Evolutionary conservation across 257 asterid species (phyloP), one percentile per base, ranked within the genome.

Genomic region (Nicotiana undulata): DNA sequence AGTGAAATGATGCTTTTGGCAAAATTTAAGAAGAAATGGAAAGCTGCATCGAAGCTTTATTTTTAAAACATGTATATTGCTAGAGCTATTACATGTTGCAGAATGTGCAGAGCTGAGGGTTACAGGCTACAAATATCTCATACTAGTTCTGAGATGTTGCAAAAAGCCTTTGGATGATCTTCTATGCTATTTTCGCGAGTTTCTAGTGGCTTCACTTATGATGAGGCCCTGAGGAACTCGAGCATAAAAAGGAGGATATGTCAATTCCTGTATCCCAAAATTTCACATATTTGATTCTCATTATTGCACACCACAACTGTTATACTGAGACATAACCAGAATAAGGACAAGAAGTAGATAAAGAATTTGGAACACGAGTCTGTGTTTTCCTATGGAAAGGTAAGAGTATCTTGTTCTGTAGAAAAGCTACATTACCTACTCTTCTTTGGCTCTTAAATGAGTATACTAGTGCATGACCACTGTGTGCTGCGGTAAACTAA

Each of bases 31-130:
- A 68, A 68, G 40, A 32, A 68, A 68, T 40, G 40, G 56, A 68
- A 40, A 68, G 56, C 56, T 11, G 56, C 32, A 68, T 40, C n/a
- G 76, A 15, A 67, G 55, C 76, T 67, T 34, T 67, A n/a, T 67
- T 67, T 67, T 2, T 0, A 37, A 18, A 34, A 15, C 31, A 67
- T 67, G 31, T n/a, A 10, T 37, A 5, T 37, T 16, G 44, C 20
- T 68, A 68, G 76, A 68, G 56, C 76, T 34, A 68, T 68, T 70
- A 22, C 59, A 70, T 46, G 77, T 20, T 70, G 34, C 15, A 72
- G 3, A 46, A 46, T 70, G 77, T 44, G 37, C 22, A 22, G 15
- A 72, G 6, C 58, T 22, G 60, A 72, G 60, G 77, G 60, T n/a
- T 64, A 29, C 32, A 64, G 72, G 31, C 72, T 29, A 64, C 20